Evolutionary conservation across 805 yeast species (phyloP).

Genomic region (Kodamaea leandrae): DNA sequence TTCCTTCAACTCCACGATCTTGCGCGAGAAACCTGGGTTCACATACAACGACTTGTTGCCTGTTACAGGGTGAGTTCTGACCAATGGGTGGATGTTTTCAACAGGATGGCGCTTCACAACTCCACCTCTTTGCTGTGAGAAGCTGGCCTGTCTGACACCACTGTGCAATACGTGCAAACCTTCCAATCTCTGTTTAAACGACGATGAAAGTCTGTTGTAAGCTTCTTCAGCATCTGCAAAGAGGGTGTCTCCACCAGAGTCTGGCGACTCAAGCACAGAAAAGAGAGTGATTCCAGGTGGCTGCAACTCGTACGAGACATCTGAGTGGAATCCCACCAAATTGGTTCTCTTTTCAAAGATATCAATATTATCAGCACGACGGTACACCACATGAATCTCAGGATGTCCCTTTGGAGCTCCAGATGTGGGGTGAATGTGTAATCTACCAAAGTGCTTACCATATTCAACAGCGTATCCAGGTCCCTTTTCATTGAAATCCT

Average conservation of each 20-base stretch:
- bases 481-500: conserved; percentile 20
- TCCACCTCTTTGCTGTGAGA: conserved; percentile 24
- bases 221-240: conserved; percentile 41
- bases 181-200: conserved; percentile 31
- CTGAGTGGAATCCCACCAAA: conserved; percentile 36
- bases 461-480: conserved; percentile 32
- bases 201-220: conserved; percentile 38
- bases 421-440: conserved; percentile 31
- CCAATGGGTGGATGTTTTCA: conserved; percentile 36
- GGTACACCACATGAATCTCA: conserved; percentile 29
- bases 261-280: conserved; percentile 36
- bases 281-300: conserved; percentile 41
- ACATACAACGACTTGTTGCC: conserved; percentile 36
- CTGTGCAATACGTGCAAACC: conserved; percentile 38
- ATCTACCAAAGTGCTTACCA: conserved; percentile 34
- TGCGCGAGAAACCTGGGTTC: conserved; percentile 34
- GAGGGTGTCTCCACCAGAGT: conserved; percentile 36
- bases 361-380: conserved; percentile 16
- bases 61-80: conserved; percentile 40
- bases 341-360: conserved; percentile 22
- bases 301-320: conserved; percentile 40
- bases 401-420: conserved; percentile 34
- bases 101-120: conserved; percentile 36
- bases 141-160: conserved; percentile 35
- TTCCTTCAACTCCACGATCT: conserved; percentile 36